Base-by-base conservation (phyloP, 352 stramenopile genomes). In the Thalassiosira exigua region DNA sequence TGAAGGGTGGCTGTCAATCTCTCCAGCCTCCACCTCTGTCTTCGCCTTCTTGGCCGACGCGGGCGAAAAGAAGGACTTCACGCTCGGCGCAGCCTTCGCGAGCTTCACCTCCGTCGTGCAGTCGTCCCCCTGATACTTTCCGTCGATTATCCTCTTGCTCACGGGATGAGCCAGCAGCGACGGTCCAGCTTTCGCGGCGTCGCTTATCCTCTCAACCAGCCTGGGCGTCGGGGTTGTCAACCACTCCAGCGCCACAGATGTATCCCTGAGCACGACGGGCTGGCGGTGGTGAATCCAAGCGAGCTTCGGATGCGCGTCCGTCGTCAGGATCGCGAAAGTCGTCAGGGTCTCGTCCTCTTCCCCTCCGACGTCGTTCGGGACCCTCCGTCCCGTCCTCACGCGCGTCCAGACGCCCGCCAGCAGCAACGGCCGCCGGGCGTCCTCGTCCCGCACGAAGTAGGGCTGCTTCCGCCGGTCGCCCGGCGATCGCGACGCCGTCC, bases 271-370 rank as follows among this genome's bases (percentile, higher is more conserved):
- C 48, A 80, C 82, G 21, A 91, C 58, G 0, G 87, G 87, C 66
- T 89, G 83, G n/a, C 87, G 67, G 61, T 71, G 54, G 69, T 93
- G 87, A 1, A 93, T 29, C 81, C 81, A 91, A 30, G 59, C 32
- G 7, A 89, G 67, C 36, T 73, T 60, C 12, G 75, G 59, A 58
- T 71, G 79, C 12, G 79, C 82, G 51, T 91, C 79, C 1, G 71
- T 93, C 5, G 87, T 93, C 11, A 93, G 44, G 9, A 93, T 83
- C n/a, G 87, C 85, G 70, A 91, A 93, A 12, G 78, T 88, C 52
- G 81, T 70, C 3, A 91, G 39, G 11, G 48, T 67, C n/a, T 81
- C 73, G 24, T 68, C 56, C n/a, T 88, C 69, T n/a, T n/a, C n/a
- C n/a, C n/a, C n/a, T n/a, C n/a, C n/a, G n/a, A n/a, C n/a, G 0